Base-by-base conservation (phyloP, 2,329 filamentous ascomycete species). In the Colletotrichum plurivorum region DNA sequence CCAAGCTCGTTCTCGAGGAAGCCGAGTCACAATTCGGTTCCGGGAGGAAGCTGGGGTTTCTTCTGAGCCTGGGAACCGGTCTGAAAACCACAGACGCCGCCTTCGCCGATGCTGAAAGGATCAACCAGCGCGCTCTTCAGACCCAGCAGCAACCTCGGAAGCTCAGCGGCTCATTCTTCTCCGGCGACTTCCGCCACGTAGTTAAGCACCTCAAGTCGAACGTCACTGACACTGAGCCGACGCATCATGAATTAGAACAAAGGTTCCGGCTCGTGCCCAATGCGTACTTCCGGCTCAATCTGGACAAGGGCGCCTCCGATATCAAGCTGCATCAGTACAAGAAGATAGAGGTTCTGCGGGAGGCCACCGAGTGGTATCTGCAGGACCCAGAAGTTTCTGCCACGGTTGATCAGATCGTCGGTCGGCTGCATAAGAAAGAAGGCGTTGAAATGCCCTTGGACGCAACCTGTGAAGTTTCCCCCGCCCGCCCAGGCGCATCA, bases 51-150 rank as follows among this genome's bases (percentile, higher is more conserved):
- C 51, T 80, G 0, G 75, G 77, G 1, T 78, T 75, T 39, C 60
- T 79, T 0, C 45, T 80, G 9, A 80, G 78, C 55, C 68, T 79
- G 4, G 78, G 78, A 0, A 79, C 77, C 2, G 78, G 78, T 0
- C 75, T 73, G 1, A 70, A 72, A 22, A 55, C 13, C 18, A 27
- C 20, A 13, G 63, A 66, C 31, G 60, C 39, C 7, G 56, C 46
- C 5, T 16, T 20, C 1, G 16, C 18, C 1, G 51, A 43, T 20
- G 49, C 20, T 6, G 16, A 55, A 55, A 46, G 13, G 9, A 25
- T 22, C 16, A 12, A n/a, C 16, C 25, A 25, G 57, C 41, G 18
- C n/a, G 41, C 22, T 15, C 20, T 48, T 16, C 45, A 45, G 46
- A 27, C 15, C 18, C 20, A 20, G 13, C 46, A 51, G n/a, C 45